Conservation (phyloP, 2,329 filamentous ascomycete genomes). For the Ophiostoma perfectum region DNA sequence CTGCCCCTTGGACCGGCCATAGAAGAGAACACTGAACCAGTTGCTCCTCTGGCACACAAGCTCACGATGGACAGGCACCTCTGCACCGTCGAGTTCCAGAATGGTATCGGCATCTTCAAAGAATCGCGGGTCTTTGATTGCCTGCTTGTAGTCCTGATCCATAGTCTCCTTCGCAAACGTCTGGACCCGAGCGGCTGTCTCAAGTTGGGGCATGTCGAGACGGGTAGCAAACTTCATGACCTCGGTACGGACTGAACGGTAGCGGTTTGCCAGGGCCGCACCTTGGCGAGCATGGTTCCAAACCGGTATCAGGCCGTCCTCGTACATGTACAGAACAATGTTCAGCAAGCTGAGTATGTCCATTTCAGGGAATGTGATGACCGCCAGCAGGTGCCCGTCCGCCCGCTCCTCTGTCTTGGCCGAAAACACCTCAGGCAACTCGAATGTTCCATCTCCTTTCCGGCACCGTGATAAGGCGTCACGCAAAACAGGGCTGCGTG, state of each 20-base stretch:
- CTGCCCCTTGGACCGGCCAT: slow-evolving; percentile 75
- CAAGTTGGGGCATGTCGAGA: slow-evolving; percentile 65
- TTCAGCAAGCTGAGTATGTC: slow-evolving; percentile 78
- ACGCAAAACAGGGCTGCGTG: slow-evolving; percentile 65
- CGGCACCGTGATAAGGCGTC: slow-evolving; percentile 55
- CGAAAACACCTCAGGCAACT: slow-evolving; percentile 55
- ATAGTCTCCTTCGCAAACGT: slow-evolving; percentile 58
- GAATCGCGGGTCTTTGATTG: slow-evolving; percentile 62
- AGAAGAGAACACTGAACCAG: slow-evolving; percentile 86
- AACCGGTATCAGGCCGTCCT: slow-evolving; percentile 72
- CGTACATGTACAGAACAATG: slow-evolving; percentile 72
- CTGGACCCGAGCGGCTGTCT: slow-evolving; percentile 73
- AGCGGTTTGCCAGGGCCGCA: slow-evolving; percentile 61
- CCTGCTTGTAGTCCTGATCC: slow-evolving; percentile 63
- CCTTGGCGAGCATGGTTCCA: slow-evolving; percentile 74
- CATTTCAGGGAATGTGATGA: slow-evolving; percentile 61
- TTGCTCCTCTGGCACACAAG: slow-evolving; percentile 79
- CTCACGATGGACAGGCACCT: slow-evolving; percentile 67
- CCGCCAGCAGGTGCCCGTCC: slow-evolving; percentile 40
- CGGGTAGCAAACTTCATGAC: slow-evolving; percentile 65
- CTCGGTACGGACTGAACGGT: slow-evolving; percentile 74
- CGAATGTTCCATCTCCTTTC: slow-evolving; percentile 45
- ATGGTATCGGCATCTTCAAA: slow-evolving; percentile 76
- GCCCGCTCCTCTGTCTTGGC: slow-evolving; percentile 42
- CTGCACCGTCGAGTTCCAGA: slow-evolving; percentile 70